phyloP scores from a whole-genome alignment of 306 rosid species.

The Gastrolobium villosum region DNA sequence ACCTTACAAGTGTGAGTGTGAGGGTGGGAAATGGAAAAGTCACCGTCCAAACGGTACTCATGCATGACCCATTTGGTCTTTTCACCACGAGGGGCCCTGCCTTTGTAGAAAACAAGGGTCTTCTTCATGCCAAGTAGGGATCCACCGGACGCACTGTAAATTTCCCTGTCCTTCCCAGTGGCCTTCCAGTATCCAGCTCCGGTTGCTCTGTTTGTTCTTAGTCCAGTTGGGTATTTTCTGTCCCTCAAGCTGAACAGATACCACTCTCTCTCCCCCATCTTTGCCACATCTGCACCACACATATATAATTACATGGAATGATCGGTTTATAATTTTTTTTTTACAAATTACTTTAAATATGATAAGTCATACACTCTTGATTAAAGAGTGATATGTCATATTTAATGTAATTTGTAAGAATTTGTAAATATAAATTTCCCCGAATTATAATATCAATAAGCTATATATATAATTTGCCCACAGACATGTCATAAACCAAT shows the following conservation, averaged over 20 bases:
- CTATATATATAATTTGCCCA: no score
- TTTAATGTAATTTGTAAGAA: no score
- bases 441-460: no score
- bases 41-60: constrained; percentile 78
- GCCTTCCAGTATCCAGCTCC: constrained; percentile 91
- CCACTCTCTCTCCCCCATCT: constrained; percentile 89
- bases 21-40: constrained; percentile 62
- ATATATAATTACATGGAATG: no score
- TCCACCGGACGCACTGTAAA: constrained; percentile 56
- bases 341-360: no score
- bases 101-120: constrained; percentile 88
- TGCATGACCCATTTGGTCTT: constrained; percentile 97
- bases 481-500: not conserved
- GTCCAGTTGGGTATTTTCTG: constrained; percentile 84
- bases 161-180: constrained; percentile 80
- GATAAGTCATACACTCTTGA: no score
- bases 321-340: no score
- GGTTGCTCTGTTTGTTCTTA: constrained; percentile 84
- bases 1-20: constrained; percentile 50
- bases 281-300: constrained; percentile 64
- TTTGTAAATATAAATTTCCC: no score
- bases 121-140: constrained; percentile 81
- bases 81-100: constrained; percentile 85
- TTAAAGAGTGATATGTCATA: no score
- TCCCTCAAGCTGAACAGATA: constrained; percentile 82